Conservation (phyloP, 345 rosid species). For the Bruguiera gymnorhiza region DNA sequence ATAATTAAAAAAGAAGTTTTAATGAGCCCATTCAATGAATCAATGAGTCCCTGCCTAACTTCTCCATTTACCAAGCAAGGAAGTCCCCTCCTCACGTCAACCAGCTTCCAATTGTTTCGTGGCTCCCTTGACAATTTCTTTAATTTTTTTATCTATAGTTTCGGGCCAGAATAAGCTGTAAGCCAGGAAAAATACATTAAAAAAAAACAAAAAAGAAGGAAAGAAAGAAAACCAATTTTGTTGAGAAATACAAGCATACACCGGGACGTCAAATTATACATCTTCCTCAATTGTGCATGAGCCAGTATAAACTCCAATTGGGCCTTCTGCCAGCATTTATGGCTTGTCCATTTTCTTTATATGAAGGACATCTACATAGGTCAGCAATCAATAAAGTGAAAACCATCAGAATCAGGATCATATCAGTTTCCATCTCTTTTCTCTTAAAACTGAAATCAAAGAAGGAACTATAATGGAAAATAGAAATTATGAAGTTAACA, state of each 20-base stretch:
- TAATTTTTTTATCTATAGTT: conserved; percentile 58
- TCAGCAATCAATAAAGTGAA: conserved; percentile 40
- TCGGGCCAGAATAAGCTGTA: conserved; percentile 2
- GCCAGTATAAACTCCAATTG: conserved; percentile 65
- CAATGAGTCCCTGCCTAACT: background rate
- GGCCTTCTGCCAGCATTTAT: conserved; percentile 48
- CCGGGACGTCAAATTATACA: conserved; percentile 49
- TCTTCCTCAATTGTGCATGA: conserved; percentile 59
- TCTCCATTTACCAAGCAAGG: conserved; percentile 64
- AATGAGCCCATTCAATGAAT: background rate
- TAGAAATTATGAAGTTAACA: too few relatives aligned
- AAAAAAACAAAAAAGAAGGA: too few relatives aligned
- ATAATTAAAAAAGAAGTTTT: background rate
- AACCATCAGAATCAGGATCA: conserved; percentile 7
- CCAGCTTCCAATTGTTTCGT: conserved; percentile 93
- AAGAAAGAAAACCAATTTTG: background rate
- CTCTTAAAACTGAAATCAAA: too few relatives aligned
- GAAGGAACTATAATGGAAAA: too few relatives aligned
- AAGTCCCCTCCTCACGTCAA: conserved; percentile 91
- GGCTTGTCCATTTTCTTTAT: conserved; percentile 79
- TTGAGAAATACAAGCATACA: background rate
- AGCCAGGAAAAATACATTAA: too few relatives aligned
- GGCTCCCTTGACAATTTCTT: conserved; percentile 66
- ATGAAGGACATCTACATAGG: conserved; percentile 91
- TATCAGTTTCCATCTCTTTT: conserved; percentile 1